phyloP scores from a whole-genome alignment of 257 asterid species.

The Forsythia suspensa region DNA sequence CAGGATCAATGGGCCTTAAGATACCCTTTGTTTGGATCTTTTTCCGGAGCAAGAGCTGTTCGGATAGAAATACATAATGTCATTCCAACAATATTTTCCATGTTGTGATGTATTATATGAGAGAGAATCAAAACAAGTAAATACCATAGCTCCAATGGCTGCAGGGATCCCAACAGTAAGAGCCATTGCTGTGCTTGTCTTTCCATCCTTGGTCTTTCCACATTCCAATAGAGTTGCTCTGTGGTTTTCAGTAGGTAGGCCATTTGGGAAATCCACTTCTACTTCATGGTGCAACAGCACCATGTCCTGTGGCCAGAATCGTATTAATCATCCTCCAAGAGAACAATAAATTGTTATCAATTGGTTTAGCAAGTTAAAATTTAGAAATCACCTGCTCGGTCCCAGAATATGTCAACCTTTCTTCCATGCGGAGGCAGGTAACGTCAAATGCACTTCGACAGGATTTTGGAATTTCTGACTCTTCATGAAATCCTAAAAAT shows the following conservation, averaged over 20 bases:
- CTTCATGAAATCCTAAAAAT: conserved; percentile 70
- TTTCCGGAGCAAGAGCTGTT: conserved; percentile 70
- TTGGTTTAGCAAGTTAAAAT: not conserved
- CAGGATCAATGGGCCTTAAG: conserved; percentile 72
- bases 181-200: conserved; percentile 77
- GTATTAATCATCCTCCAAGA: not conserved
- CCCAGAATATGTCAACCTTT: conserved; percentile 66
- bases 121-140: conserved; percentile 10
- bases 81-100: not conserved
- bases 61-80: not conserved
- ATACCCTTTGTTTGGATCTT: conserved; percentile 66
- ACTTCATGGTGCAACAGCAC: conserved; percentile 91
- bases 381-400: conserved; percentile 54
- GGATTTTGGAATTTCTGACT: conserved; percentile 61
- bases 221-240: conserved; percentile 75
- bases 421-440: conserved; percentile 80
- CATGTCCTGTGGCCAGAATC: conserved; percentile 60
- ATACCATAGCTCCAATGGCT: conserved; percentile 95
- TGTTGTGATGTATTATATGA: not conserved
- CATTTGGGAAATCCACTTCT: conserved; percentile 71
- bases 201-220: conserved; percentile 58
- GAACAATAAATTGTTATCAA: not conserved
- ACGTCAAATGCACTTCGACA: conserved; percentile 71
- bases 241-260: conserved; percentile 56
- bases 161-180: conserved; percentile 93